Evolutionary conservation across 2,329 filamentous ascomycete species (phyloP).

Genomic region (Calonectria hawksworthii): DNA sequence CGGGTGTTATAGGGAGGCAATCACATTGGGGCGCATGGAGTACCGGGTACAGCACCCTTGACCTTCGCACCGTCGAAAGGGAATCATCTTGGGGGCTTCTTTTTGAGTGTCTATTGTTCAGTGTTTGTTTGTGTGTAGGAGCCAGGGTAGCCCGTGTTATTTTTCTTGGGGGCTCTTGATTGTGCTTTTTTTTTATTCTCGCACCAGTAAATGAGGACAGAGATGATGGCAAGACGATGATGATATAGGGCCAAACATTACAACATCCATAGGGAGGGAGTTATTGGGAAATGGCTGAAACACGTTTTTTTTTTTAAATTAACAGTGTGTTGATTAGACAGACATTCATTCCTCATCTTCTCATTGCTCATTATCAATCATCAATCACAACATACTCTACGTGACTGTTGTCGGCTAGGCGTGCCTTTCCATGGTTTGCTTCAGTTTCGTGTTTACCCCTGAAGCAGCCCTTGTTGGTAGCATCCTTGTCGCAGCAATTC

Average conservation of each 20-base stretch:
- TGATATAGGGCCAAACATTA: slow-evolving; percentile 36
- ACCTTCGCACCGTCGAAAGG: slow-evolving; percentile 26
- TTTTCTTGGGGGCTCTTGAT: slow-evolving; percentile 29
- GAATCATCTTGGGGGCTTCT: slow-evolving; percentile 13
- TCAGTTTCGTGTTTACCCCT: background rate
- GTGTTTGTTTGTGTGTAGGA: slow-evolving; percentile 41
- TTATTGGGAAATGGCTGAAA: slow-evolving; percentile 35
- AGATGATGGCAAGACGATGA: slow-evolving; percentile 32
- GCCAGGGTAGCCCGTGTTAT: slow-evolving; percentile 21
- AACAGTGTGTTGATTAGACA: slow-evolving; percentile 10
- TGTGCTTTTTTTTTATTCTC: slow-evolving; percentile 28
- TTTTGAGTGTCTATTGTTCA: slow-evolving; percentile 37
- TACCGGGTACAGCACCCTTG: slow-evolving; percentile 38
- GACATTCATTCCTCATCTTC: slow-evolving; percentile 1
- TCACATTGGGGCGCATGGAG: slow-evolving; percentile 46
- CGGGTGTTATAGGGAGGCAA: slow-evolving; percentile 29
- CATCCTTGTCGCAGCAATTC: background rate
- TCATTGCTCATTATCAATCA: background rate
- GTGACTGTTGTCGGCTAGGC: background rate
- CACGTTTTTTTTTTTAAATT: slow-evolving; percentile 17
- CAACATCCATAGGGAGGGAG: slow-evolving; percentile 44
- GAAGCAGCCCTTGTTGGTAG: background rate
- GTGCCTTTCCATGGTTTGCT: background rate
- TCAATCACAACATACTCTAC: background rate
- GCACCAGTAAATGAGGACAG: slow-evolving; percentile 4